A percentile compares a stretch with the other conserved stretches of the same genome.
phyloP scores from a whole-genome alignment of 1,284 basidiomycete species.

The Heterobasidion parviporum region DNA sequence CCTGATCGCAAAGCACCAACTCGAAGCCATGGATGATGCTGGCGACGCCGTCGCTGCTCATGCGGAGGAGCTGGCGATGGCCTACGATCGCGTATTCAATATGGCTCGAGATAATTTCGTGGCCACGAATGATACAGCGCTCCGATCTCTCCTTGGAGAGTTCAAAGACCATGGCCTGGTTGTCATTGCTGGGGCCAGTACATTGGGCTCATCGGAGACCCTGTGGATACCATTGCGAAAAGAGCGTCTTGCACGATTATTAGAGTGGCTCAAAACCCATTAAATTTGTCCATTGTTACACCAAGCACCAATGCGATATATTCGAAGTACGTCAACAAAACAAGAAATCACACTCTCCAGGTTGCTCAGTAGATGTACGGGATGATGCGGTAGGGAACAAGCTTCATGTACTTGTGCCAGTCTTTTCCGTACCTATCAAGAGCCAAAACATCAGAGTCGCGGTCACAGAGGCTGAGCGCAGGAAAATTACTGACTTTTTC shows the following conservation, averaged over 20 bases:
- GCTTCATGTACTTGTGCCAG: slow-evolving; percentile 80
- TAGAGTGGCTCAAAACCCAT: slow-evolving; percentile 17
- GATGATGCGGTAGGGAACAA: slow-evolving; percentile 85
- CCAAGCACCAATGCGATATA: background rate
- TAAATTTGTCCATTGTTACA: background rate
- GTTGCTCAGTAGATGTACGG: slow-evolving; percentile 68
- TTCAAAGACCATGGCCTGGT: slow-evolving; percentile 86
- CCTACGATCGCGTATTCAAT: slow-evolving; percentile 58
- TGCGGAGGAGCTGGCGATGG: slow-evolving; percentile 41
- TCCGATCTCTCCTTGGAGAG: slow-evolving; percentile 77
- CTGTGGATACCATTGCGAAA: slow-evolving; percentile 81
- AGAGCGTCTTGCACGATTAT: slow-evolving; percentile 41
- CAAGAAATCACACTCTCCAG: background rate
- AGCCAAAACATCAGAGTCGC: slow-evolving; percentile 3
- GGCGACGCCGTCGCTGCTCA: slow-evolving; percentile 21
- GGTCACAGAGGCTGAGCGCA: background rate
- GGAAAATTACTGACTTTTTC: slow-evolving; percentile 52
- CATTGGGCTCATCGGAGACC: slow-evolving; percentile 41
- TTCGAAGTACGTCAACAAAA: background rate
- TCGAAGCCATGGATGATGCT: slow-evolving; percentile 36
- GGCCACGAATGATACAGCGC: slow-evolving; percentile 78
- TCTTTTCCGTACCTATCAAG: slow-evolving; percentile 63
- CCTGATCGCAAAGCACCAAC: slow-evolving; percentile 58
- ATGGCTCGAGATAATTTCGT: slow-evolving; percentile 74
- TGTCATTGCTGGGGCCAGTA: slow-evolving; percentile 36